These are phyloP conservation scores for Hanseniaspora vineae DNA, from an alignment of 805 yeast genomes.

Conservation along the genomic window DNA sequence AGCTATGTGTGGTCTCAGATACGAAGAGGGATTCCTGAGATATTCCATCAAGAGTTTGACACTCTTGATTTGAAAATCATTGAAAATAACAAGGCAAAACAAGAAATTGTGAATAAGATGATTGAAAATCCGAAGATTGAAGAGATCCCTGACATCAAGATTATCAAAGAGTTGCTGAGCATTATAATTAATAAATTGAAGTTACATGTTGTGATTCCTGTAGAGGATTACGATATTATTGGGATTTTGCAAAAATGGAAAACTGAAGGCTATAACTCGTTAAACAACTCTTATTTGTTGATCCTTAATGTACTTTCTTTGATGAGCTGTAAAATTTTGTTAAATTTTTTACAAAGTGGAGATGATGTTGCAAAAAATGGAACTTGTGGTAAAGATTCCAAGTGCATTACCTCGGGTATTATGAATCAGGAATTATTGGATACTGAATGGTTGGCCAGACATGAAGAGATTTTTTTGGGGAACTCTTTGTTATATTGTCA, in stretches of 20 bases:
- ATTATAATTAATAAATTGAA: background rate
- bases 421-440: background rate
- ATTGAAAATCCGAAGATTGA: background rate
- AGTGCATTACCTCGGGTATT: background rate
- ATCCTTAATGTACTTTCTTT: background rate
- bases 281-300: constrained; percentile 5
- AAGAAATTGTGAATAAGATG: background rate
- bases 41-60: background rate
- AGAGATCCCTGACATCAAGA: background rate
- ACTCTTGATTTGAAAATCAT: constrained; percentile 1
- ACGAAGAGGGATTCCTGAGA: background rate
- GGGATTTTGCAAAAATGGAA: constrained; percentile 6
- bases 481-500: constrained; percentile 8
- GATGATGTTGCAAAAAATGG: too few species aligned
- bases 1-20: background rate
- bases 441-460: constrained; percentile 1
- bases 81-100: background rate
- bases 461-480: constrained; percentile 7
- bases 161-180: constrained; percentile 2
- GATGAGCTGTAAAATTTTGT: constrained; percentile 1
- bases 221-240: constrained; percentile 2
- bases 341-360: background rate
- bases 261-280: constrained; percentile 1
- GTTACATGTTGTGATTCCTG: constrained; percentile 1
- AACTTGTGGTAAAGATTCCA: too few species aligned